These are phyloP conservation scores for Carpinus viminea DNA, from an alignment of 306 rosid genomes.

Conservation along the genomic window DNA sequence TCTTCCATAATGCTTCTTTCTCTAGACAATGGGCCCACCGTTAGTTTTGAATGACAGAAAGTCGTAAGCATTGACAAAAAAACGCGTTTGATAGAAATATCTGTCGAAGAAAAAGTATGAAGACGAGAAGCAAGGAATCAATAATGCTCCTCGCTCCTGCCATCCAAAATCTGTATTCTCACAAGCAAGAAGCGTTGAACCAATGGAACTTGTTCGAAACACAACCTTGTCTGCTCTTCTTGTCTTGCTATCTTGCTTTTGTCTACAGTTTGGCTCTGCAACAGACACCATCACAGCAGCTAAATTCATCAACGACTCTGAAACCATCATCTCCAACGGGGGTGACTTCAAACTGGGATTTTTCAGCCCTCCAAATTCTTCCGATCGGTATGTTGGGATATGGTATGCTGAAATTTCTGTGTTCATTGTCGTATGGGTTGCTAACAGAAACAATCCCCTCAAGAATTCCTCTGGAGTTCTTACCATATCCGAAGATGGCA, in stretches of 20 bases:
- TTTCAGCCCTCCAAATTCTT: conserved; percentile 28
- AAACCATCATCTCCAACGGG: conserved; percentile 11
- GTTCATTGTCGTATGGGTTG: conserved; percentile 39
- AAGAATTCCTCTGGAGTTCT: conserved; percentile 28
- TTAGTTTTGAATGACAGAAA: too few species aligned
- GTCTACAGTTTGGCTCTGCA: conserved; percentile 2
- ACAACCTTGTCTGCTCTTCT: conserved; percentile 1
- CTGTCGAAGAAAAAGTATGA: background rate
- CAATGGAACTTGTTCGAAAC: conserved; percentile 30
- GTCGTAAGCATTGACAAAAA: too few species aligned
- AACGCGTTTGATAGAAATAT: too few species aligned
- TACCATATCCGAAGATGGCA: conserved; percentile 17
- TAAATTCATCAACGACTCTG: conserved; percentile 18
- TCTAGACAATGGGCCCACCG: too few species aligned
- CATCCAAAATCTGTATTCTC: background rate
- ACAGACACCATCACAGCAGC: conserved; percentile 22
- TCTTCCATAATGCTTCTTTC: too few species aligned
- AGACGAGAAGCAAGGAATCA: background rate
- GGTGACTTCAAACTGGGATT: conserved; percentile 37
- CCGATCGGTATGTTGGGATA: background rate
- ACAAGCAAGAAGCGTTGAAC: background rate
- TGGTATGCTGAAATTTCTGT: conserved; percentile 32
- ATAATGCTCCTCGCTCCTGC: too few species aligned
- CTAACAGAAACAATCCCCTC: conserved; percentile 37
- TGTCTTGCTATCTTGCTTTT: conserved; percentile 14